A percentile compares a stretch with the other conserved stretches of the same genome.
phyloP scores from a whole-genome alignment of 2,329 filamentous ascomycete species.

The Stachybotrys elegans region DNA sequence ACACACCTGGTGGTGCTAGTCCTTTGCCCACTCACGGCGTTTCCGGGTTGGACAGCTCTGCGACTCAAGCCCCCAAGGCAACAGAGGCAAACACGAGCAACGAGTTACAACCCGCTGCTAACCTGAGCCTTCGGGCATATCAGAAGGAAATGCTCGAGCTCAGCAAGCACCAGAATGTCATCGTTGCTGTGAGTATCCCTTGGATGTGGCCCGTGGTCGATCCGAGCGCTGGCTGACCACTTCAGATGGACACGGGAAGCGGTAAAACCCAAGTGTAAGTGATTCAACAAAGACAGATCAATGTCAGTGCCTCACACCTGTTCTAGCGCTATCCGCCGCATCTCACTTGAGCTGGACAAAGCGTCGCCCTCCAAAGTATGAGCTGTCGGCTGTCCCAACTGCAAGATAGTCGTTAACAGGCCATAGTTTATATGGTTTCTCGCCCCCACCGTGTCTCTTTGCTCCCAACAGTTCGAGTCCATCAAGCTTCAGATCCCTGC shows the following conservation, averaged over 20 bases:
- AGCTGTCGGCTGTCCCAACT: neutral
- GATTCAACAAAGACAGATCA: neutral
- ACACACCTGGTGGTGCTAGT: too few relatives aligned
- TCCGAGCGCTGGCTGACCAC: neutral
- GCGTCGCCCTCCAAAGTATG: constrained; percentile 48
- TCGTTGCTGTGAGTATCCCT: constrained; percentile 64
- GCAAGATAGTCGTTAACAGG: neutral
- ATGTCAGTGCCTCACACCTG: neutral
- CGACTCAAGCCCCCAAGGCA: too few relatives aligned
- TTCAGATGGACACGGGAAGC: constrained; percentile 73
- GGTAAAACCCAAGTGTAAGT: constrained; percentile 74
- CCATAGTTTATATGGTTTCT: constrained; percentile 65
- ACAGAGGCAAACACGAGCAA: too few relatives aligned
- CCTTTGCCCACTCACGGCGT: too few relatives aligned
- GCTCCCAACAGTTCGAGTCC: constrained; percentile 58
- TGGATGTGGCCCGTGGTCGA: too few relatives aligned
- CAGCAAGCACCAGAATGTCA: constrained; percentile 64
- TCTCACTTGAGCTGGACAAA: constrained; percentile 57
- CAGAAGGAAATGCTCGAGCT: constrained; percentile 72
- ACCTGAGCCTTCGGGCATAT: too few relatives aligned
- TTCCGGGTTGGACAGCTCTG: too few relatives aligned
- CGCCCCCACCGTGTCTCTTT: constrained; percentile 63
- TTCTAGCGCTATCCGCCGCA: constrained; percentile 60
- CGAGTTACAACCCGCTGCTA: too few relatives aligned
- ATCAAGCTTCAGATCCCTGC: constrained; percentile 56